Conservation (phyloP, 768 basidiomycete species). For the Phaffia tasmanica region DNA sequence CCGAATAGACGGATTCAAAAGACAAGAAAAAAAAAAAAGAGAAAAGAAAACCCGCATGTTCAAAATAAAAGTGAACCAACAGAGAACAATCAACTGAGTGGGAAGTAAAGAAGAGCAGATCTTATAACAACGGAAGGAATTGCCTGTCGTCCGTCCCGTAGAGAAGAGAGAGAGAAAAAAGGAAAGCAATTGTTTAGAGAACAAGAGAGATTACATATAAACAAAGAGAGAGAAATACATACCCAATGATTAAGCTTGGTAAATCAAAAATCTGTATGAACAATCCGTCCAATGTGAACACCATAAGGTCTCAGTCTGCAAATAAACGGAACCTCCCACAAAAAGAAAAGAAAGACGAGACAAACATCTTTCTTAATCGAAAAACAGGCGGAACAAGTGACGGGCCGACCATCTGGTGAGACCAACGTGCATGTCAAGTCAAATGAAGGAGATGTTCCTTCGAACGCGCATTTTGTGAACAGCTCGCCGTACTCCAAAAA, state of each 20-base stretch:
- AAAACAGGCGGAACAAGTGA: constrained; percentile 90
- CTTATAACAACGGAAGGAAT: constrained; percentile 13
- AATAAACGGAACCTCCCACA: no score
- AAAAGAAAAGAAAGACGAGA: background rate
- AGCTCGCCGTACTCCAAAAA: constrained; percentile 56
- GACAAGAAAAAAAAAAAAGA: background rate
- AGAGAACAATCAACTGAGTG: background rate
- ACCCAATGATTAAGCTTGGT: constrained; percentile 73
- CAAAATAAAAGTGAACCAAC: background rate
- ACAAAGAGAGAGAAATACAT: background rate
- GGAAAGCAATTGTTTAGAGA: background rate
- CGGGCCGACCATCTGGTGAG: constrained; percentile 69
- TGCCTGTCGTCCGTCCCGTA: background rate
- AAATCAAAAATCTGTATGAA: constrained; percentile 56
- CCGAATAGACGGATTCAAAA: no score
- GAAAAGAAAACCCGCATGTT: background rate
- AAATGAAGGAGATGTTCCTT: constrained; percentile 81
- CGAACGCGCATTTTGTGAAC: constrained; percentile 92
- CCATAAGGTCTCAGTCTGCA: background rate
- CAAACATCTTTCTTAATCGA: constrained; percentile 69
- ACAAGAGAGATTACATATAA: background rate
- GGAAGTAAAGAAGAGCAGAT: background rate
- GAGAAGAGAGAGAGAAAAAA: background rate
- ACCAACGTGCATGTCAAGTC: constrained; percentile 83
- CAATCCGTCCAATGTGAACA: background rate